phyloP scores from a whole-genome alignment of 129 eudicot species.

The Ambrosia trifida region DNA sequence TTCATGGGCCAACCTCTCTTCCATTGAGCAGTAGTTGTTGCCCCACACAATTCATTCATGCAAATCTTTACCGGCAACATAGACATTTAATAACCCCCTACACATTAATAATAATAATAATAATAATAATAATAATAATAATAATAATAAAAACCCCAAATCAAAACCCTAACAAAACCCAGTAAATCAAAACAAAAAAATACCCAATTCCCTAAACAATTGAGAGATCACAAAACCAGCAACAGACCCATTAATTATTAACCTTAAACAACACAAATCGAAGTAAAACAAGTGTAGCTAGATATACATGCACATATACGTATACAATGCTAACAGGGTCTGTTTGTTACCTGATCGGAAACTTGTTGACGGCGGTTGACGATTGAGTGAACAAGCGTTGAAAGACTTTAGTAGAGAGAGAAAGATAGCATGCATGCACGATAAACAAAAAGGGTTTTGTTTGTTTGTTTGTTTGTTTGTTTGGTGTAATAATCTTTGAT shows the following conservation, averaged over 20 bases:
- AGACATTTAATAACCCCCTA: constrained; percentile 40
- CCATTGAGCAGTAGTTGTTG: constrained; percentile 55
- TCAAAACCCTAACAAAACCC: constrained; percentile 33
- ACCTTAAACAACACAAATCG: neutral
- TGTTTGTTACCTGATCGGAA: neutral
- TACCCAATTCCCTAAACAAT: neutral
- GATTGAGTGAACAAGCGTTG: constrained; percentile 21
- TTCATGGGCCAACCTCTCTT: constrained; percentile 81
- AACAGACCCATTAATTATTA: neutral
- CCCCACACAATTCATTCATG: constrained; percentile 69
- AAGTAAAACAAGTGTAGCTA: neutral
- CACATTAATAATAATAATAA: constrained; percentile 14
- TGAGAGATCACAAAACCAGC: neutral
- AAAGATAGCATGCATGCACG: constrained; percentile 63
- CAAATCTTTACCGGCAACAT: constrained; percentile 62
- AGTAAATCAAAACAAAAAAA: constrained; percentile 12
- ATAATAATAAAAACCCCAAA: constrained; percentile 39
- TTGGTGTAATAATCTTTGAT: too few relatives aligned
- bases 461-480: neutral
- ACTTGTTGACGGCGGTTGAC: constrained; percentile 17
- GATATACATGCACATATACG: neutral
- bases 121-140: constrained; percentile 20
- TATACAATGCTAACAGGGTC: constrained; percentile 4
- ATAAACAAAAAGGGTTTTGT: constrained; percentile 14
- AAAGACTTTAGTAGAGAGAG: constrained; percentile 13